Conservation (phyloP, 2,329 filamentous ascomycete species). For the Ophiostoma australiae region DNA sequence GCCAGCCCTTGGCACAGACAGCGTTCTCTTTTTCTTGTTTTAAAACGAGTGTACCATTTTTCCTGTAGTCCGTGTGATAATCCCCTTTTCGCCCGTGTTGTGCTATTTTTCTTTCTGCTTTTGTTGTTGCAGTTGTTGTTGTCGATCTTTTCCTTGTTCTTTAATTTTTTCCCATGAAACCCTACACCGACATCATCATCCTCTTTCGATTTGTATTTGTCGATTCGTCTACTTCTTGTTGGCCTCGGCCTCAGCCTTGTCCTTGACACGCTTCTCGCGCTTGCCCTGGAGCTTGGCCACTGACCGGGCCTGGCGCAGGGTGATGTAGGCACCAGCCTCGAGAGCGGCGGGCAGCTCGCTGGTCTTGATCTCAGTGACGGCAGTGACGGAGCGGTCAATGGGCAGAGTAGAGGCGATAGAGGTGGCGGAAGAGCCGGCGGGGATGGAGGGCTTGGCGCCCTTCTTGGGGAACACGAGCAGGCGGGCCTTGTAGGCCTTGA, state of each 20-base stretch:
- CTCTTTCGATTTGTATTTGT: not conserved
- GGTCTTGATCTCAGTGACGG: slow-evolving; percentile 73
- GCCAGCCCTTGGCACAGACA: not conserved
- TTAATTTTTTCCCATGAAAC: not conserved
- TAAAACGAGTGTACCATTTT: not conserved
- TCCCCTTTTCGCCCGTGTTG: not conserved
- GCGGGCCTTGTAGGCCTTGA: slow-evolving; percentile 95
- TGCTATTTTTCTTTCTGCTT: not conserved
- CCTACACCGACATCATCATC: not conserved
- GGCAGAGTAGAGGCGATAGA: slow-evolving; percentile 60
- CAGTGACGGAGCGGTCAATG: slow-evolving; percentile 62
- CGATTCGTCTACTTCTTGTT: slow-evolving; percentile 69
- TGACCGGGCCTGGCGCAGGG: slow-evolving; percentile 77
- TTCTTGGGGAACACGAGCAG: slow-evolving; percentile 97
- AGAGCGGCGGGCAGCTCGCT: slow-evolving; percentile 72
- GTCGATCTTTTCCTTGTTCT: slow-evolving; percentile 3
- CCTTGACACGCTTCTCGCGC: slow-evolving; percentile 89
- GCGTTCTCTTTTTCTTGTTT: not conserved
- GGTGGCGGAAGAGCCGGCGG: slow-evolving; percentile 68
- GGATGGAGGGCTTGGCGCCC: slow-evolving; percentile 86
- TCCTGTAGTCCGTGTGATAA: not conserved
- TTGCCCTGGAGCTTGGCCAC: slow-evolving; percentile 76
- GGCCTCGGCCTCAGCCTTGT: slow-evolving; percentile 76
- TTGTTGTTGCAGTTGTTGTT: not conserved
- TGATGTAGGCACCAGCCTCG: slow-evolving; percentile 74